Base-by-base conservation (phyloP, 1,139 yeast genomes). In the Nakaseomyces kungkrabaensis region DNA sequence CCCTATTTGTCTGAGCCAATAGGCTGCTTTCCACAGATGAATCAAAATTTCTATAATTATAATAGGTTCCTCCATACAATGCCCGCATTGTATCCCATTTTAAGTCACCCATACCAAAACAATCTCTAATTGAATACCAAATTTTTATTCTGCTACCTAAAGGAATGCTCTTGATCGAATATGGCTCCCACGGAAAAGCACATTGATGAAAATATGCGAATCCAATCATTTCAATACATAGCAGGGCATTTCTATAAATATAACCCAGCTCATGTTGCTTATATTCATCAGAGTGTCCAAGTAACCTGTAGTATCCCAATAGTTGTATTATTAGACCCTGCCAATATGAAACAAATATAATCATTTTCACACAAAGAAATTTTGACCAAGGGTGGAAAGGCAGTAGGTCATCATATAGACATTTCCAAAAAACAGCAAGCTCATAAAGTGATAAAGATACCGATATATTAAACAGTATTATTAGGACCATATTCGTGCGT, bases 341-440 rank as follows among this genome's bases (percentile, higher is more conserved):
- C 98, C 98, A 92, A 66, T 89, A 92, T 17, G 96, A 86, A 37
- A 96, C 97, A 73, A 92, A 92, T 51, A 94, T 90, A 51, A 92
- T 87, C 56, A 89, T 74, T 65, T 92, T 92, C 49, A 92, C 96
- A 70, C 97, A 89, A 44, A 94, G 67, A 64, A 92, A 92, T 67
- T 94, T 94, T 8, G 95, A 90, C 73, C 92, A 81, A 2, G 97
- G 97, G 49, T 86, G 77, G 69, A 84, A 90, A 0, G 86, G 89
- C 50, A 73, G 75, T 58, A 92, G 73, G 59, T 90, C 97, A 6
- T 66, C 68, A 71, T 86, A 81, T 22, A 92, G 71, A 54, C 95
- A 86, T 62, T 81, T 84, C 98, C 98, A 92, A 66, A 92, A 92
- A 48, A 90, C 71, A 0, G 96, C 97, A 55, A 94, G 70, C 51